These are phyloP conservation scores for Cornus controversa DNA, from an alignment of 148 eudicot genomes.

Conservation along the genomic window DNA sequence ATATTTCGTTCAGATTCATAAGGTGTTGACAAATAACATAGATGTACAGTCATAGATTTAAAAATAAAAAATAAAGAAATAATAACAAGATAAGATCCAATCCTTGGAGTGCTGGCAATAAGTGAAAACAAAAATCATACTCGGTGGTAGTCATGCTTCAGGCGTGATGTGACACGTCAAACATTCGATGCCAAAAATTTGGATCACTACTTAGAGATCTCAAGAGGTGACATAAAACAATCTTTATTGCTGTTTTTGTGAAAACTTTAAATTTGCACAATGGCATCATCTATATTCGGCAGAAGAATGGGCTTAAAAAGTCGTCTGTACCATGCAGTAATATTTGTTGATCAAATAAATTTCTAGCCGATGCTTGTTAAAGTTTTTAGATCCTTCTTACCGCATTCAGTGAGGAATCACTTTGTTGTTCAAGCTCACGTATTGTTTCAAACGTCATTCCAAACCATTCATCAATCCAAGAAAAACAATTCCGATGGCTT, in stretches of 20 bases:
- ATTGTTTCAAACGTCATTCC: slow-evolving; percentile 38
- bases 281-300: not conserved
- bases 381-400: slow-evolving; percentile 11
- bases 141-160: not conserved
- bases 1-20: too few relatives aligned
- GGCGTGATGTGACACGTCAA: not conserved
- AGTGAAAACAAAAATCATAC: not conserved
- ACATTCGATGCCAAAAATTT: too few relatives aligned
- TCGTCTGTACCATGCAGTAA: not conserved
- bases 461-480: slow-evolving; percentile 74
- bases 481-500: slow-evolving; percentile 56
- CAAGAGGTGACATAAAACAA: not conserved
- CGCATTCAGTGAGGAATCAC: slow-evolving; percentile 22
- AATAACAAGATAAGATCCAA: too few relatives aligned
- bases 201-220: not conserved
- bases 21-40: too few relatives aligned
- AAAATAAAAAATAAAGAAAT: too few relatives aligned
- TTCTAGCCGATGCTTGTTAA: not conserved
- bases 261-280: not conserved
- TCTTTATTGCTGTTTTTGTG: not conserved
- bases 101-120: not conserved
- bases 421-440: slow-evolving; percentile 45
- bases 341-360: not conserved
- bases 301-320: not conserved
- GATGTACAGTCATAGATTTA: too few relatives aligned